Evolutionary conservation across 345 rosid species (phyloP).

Genomic region (Citrus glauca): DNA sequence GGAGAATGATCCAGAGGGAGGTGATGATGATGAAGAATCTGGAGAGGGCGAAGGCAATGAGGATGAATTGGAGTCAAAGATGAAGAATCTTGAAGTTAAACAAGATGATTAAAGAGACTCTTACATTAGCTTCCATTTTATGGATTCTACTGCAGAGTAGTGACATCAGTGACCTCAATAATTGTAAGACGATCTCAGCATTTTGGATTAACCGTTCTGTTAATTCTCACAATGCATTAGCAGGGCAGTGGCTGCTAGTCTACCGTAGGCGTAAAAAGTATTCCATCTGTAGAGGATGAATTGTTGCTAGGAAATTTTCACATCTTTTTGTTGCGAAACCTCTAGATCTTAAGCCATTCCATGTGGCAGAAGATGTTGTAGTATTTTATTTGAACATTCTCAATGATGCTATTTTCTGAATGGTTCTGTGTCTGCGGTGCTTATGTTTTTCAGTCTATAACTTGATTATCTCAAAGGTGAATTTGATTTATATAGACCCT

Average conservation of each 20-base stretch:
- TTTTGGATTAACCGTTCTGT: slow-evolving; percentile 22
- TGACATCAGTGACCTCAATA: slow-evolving; percentile 8
- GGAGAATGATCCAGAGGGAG: slow-evolving; percentile 88
- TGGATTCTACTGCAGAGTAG: slow-evolving; percentile 13
- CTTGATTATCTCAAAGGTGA: neutral
- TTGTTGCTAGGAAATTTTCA: neutral
- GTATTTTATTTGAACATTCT: neutral
- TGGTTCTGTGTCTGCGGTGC: neutral
- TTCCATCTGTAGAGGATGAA: slow-evolving; percentile 7
- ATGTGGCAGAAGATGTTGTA: neutral
- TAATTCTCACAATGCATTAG: slow-evolving; percentile 13
- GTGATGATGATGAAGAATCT: slow-evolving; percentile 44
- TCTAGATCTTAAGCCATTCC: neutral
- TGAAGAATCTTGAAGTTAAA: slow-evolving; percentile 65
- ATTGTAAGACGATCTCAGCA: slow-evolving; percentile 14
- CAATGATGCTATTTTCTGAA: neutral
- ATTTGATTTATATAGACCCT: neutral
- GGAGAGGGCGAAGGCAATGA: slow-evolving; percentile 40
- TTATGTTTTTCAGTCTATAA: too few relatives aligned
- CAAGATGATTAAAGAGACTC: slow-evolving; percentile 34
- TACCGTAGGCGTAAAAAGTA: neutral
- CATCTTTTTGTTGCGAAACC: neutral
- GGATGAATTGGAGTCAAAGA: slow-evolving; percentile 61
- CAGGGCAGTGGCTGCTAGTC: slow-evolving; percentile 7
- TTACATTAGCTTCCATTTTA: neutral